These are phyloP conservation scores for Cystobasidium ongulense DNA, from an alignment of 768 basidiomycete genomes.

Conservation along the genomic window DNA sequence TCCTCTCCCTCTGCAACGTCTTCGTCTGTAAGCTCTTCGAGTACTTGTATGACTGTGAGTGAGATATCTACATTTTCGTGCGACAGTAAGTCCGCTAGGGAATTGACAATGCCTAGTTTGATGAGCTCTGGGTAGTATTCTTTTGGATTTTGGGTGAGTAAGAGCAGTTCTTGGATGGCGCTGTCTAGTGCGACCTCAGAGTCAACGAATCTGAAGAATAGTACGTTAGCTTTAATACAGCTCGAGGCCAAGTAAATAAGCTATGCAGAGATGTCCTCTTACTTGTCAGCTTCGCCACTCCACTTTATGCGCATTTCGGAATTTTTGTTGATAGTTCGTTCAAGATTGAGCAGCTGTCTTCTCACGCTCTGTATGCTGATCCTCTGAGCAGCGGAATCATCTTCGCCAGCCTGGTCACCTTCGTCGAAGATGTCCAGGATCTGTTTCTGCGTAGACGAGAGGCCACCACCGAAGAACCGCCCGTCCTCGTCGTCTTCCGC, in stretches of 20 bases:
- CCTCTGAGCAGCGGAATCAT: constrained; percentile 42
- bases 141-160: constrained; percentile 72
- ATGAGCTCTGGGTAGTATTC: constrained; percentile 85
- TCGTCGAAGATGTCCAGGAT: constrained; percentile 90
- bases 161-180: constrained; percentile 76
- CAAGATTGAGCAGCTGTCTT: constrained; percentile 67
- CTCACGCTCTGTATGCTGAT: constrained; percentile 60
- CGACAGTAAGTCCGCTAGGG: constrained; percentile 67
- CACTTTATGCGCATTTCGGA: constrained; percentile 94
- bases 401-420: constrained; percentile 60
- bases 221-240: too few relatives aligned
- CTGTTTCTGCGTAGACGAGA: constrained; percentile 86
- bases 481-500: constrained; percentile 55
- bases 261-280: not conserved
- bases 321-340: constrained; percentile 85
- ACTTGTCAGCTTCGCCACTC: constrained; percentile 46
- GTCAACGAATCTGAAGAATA: constrained; percentile 95
- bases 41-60: constrained; percentile 84
- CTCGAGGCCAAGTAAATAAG: too few relatives aligned
- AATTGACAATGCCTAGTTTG: constrained; percentile 59
- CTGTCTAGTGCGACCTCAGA: constrained; percentile 91
- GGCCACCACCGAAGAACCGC: constrained; percentile 84
- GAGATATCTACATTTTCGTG: constrained; percentile 94
- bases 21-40: constrained; percentile 93
- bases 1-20: constrained; percentile 73